phyloP scores from a whole-genome alignment of 768 basidiomycete species.

The Dentipellis fragilis region DNA sequence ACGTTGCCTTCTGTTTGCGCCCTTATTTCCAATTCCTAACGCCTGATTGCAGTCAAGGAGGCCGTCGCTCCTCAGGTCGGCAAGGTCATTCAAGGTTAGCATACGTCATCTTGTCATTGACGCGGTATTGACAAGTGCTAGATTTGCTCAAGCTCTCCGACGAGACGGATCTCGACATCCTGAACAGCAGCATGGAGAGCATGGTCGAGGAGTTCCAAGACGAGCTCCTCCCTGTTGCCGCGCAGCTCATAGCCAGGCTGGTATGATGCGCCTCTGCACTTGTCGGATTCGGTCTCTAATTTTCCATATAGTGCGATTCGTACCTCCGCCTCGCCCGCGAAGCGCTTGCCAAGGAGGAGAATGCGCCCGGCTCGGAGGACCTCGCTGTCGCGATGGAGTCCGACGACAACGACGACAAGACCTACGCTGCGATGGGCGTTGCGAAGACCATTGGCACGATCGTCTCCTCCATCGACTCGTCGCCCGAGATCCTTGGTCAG shows the following conservation, averaged over 20 bases:
- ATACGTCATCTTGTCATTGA: background rate
- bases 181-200: constrained; percentile 75
- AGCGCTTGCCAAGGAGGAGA: constrained; percentile 40
- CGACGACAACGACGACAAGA: constrained; percentile 73
- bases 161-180: constrained; percentile 80
- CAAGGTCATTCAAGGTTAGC: constrained; percentile 74
- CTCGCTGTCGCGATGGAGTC: constrained; percentile 40
- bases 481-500: constrained; percentile 65
- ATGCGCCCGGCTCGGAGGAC: constrained; percentile 38
- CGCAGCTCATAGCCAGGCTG: constrained; percentile 66
- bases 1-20: constrained; percentile 15
- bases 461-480: constrained; percentile 61
- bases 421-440: constrained; percentile 79
- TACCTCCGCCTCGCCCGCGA: constrained; percentile 75
- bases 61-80: constrained; percentile 70
- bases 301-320: constrained; percentile 53
- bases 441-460: constrained; percentile 80
- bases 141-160: constrained; percentile 86
- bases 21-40: background rate
- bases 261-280: constrained; percentile 31
- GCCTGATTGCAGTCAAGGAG: constrained; percentile 40
- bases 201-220: constrained; percentile 82
- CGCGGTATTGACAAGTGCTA: constrained; percentile 16
- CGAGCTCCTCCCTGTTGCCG: constrained; percentile 78
- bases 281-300: background rate